A percentile compares a stretch with the other conserved stretches of the same genome.
Evolutionary conservation across 805 yeast genomes (phyloP).

Genomic region (Torulaspora quercuum): DNA sequence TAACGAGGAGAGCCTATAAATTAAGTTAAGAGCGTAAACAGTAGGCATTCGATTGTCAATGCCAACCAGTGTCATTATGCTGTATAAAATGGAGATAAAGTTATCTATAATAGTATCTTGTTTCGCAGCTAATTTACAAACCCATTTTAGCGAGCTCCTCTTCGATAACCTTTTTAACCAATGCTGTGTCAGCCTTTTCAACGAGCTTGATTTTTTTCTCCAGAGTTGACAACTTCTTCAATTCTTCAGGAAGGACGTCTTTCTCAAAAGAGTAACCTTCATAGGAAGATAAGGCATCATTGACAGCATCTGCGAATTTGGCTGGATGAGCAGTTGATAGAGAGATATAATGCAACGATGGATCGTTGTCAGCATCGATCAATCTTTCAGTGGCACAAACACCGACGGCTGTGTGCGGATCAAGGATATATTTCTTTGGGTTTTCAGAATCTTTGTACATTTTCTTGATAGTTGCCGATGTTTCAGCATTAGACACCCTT

Average conservation of each 20-base stretch:
- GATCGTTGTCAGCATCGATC: constrained; percentile 46
- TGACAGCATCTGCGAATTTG: constrained; percentile 94
- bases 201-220: constrained; percentile 72
- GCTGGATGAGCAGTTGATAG: constrained; percentile 99
- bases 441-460: constrained; percentile 56
- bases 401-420: constrained; percentile 97
- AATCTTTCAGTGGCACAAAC: constrained; percentile 69
- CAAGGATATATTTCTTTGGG: constrained; percentile 70
- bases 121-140: constrained; percentile 19
- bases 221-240: constrained; percentile 64
- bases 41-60: neutral
- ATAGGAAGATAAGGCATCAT: constrained; percentile 62
- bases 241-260: constrained; percentile 85
- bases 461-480: constrained; percentile 71
- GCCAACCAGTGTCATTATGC: constrained; percentile 1
- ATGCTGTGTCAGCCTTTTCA: constrained; percentile 67
- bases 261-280: constrained; percentile 79
- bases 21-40: too few relatives aligned
- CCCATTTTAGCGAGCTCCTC: constrained; percentile 60
- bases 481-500: constrained; percentile 73
- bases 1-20: too few relatives aligned
- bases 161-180: constrained; percentile 70
- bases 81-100: neutral
- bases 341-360: constrained; percentile 55
- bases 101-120: too few relatives aligned